Evolutionary conservation across 164 flowering plant genomes (phyloP).

Genomic region (Saururus chinensis): DNA sequence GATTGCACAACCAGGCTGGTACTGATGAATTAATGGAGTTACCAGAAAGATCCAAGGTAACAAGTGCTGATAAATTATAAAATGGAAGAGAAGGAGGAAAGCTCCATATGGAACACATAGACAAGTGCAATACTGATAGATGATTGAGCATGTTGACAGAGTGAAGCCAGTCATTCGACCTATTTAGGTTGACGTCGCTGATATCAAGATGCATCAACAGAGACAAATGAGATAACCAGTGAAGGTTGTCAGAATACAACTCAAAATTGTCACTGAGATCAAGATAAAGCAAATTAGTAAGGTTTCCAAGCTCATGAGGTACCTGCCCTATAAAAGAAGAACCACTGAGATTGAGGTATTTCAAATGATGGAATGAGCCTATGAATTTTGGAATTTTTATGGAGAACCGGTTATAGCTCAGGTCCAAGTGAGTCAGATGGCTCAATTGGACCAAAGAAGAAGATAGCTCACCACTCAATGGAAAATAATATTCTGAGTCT

Average conservation of each 20-base stretch:
- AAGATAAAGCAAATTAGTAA: not conserved
- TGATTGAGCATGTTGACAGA: not conserved
- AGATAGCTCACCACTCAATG: not conserved
- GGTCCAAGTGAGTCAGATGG: conserved; percentile 1
- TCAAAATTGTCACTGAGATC: not conserved
- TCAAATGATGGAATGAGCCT: conserved; percentile 3
- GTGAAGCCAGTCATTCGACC: not conserved
- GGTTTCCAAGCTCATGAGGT: conserved; percentile 2
- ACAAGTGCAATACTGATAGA: not conserved
- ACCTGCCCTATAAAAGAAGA: not conserved
- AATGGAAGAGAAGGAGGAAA: not conserved
- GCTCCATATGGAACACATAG: not conserved
- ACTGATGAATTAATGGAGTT: not conserved
- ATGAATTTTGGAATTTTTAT: conserved; percentile 2
- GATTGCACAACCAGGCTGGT: conserved; percentile 2
- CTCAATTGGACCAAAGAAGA: not conserved
- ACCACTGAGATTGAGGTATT: not conserved
- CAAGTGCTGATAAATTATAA: not conserved
- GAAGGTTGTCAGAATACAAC: not conserved
- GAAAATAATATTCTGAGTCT: not conserved
- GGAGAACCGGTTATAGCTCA: not conserved
- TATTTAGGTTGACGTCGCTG: not conserved
- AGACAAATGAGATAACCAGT: not conserved
- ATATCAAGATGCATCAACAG: not conserved
- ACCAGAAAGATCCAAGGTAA: not conserved